These are phyloP conservation scores for Geotrichum carabidarum DNA, from an alignment of 1,139 yeast species.

Conservation along the genomic window DNA sequence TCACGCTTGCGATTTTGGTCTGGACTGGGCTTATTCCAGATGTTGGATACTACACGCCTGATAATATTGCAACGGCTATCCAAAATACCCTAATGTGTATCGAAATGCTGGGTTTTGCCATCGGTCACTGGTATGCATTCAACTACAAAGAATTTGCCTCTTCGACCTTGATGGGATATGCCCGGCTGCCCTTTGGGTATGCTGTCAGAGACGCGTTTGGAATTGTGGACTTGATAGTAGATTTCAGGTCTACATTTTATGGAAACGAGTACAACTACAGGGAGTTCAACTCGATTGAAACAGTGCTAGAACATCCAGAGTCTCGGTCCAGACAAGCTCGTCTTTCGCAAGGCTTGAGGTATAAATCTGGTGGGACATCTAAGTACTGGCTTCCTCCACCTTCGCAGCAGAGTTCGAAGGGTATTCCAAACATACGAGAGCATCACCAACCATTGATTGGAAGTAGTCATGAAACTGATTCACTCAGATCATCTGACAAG, in stretches of 20 bases:
- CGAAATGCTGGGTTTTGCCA: constrained; percentile 80
- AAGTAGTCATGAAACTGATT: neutral
- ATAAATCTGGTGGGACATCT: constrained; percentile 68
- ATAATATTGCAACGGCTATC: constrained; percentile 46
- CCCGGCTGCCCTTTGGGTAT: constrained; percentile 52
- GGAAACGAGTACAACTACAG: constrained; percentile 79
- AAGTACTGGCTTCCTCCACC: constrained; percentile 74
- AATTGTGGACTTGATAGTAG: constrained; percentile 65
- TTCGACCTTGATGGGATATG: constrained; percentile 56
- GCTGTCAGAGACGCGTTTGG: constrained; percentile 80
- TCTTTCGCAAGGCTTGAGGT: constrained; percentile 77
- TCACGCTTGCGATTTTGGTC: constrained; percentile 58
- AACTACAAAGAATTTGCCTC: constrained; percentile 68
- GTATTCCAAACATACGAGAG: neutral
- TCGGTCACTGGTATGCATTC: constrained; percentile 84
- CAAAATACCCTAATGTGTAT: constrained; percentile 79
- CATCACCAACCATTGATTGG: constrained; percentile 7
- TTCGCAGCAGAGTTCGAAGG: constrained; percentile 10
- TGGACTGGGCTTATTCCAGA: constrained; percentile 49
- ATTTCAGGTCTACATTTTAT: constrained; percentile 66
- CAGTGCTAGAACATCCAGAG: constrained; percentile 62
- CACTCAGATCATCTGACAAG: neutral
- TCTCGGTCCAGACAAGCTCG: constrained; percentile 64
- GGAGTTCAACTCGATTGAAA: constrained; percentile 76
- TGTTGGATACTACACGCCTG: constrained; percentile 33